Percentiles rank a stretch among this genome's conserved stretches.
Evolutionary conservation across 1,284 basidiomycete species (phyloP).

Genomic region (Tylopilus sp.): DNA sequence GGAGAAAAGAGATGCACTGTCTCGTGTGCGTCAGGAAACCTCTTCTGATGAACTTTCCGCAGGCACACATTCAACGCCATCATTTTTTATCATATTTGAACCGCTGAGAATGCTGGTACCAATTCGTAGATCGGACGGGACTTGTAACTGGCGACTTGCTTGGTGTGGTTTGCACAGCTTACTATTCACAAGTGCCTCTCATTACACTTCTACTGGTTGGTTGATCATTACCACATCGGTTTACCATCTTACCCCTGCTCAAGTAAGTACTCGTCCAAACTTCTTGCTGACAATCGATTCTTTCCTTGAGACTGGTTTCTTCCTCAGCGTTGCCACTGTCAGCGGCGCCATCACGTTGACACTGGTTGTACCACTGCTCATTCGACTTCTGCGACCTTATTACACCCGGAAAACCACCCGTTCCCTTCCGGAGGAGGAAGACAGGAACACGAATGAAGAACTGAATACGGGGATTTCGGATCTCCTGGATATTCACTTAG

Average conservation of each 20-base stretch:
- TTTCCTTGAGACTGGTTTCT: conserved; percentile 36
- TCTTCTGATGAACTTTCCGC: background rate
- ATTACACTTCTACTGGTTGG: conserved; percentile 32
- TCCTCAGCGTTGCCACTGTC: conserved; percentile 21
- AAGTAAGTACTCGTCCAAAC: conserved; percentile 24
- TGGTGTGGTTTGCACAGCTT: conserved; percentile 41
- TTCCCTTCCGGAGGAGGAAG: background rate
- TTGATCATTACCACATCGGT: conserved; percentile 40
- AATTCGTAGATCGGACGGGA: conserved; percentile 29
- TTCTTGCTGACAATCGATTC: background rate
- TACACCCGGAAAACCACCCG: conserved; percentile 16
- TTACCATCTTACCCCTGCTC: conserved; percentile 33
- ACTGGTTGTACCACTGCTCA: conserved; percentile 25
- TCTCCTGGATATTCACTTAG: conserved; percentile 43
- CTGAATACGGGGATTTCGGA: conserved; percentile 35
- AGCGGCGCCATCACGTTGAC: conserved; percentile 27
- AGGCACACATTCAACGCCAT: background rate
- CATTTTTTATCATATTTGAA: conserved; percentile 30
- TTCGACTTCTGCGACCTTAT: conserved; percentile 29
- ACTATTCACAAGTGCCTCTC: conserved; percentile 27
- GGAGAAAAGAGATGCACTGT: conserved; percentile 39
- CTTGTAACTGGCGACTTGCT: conserved; percentile 43
- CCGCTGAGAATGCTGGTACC: conserved; percentile 43
- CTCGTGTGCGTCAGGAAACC: conserved; percentile 10
- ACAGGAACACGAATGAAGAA: background rate